A percentile compares a stretch with the other conserved stretches of the same genome.
phyloP scores from a whole-genome alignment of 2,329 filamentous ascomycete species.

The Helminthosporium solani region DNA sequence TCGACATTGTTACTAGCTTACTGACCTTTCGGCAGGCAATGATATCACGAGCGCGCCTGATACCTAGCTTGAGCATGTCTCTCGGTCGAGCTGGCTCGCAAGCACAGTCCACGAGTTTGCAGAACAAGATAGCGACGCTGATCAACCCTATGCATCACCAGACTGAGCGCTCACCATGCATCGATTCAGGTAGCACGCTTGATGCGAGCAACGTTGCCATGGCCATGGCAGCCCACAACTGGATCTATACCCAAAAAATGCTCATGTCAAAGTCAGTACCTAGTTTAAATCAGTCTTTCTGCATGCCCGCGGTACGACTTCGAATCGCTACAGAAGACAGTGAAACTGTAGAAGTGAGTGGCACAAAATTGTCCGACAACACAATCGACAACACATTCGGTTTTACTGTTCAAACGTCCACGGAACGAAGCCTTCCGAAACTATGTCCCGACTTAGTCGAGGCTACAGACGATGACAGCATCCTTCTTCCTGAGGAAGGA shows the following conservation, averaged over 20 bases:
- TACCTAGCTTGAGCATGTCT: conserved; percentile 44
- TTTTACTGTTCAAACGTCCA: background rate
- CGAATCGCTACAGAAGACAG: background rate
- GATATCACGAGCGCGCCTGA: conserved; percentile 35
- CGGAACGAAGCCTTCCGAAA: background rate
- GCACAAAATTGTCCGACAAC: background rate
- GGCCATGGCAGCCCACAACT: conserved; percentile 9
- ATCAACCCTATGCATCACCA: background rate
- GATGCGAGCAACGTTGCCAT: background rate
- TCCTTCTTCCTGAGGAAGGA: too few relatives aligned
- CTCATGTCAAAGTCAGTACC: conserved; percentile 8
- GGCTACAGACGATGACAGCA: too few relatives aligned
- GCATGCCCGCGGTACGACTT: background rate
- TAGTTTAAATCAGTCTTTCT: conserved; percentile 12
- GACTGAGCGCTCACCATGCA: background rate
- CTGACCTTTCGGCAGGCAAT: conserved; percentile 26
- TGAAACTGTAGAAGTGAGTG: background rate
- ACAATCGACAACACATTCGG: background rate
- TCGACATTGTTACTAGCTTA: background rate
- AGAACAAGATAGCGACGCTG: conserved; percentile 15
- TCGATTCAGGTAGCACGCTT: background rate
- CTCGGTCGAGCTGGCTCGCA: conserved; percentile 15
- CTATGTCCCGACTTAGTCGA: background rate
- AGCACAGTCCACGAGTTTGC: conserved; percentile 16
- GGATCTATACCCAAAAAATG: conserved; percentile 17